A percentile compares a stretch with the other conserved stretches of the same genome.
Conservation (phyloP, 2,329 filamentous ascomycete genomes). For the Aspergillus awamori region DNA sequence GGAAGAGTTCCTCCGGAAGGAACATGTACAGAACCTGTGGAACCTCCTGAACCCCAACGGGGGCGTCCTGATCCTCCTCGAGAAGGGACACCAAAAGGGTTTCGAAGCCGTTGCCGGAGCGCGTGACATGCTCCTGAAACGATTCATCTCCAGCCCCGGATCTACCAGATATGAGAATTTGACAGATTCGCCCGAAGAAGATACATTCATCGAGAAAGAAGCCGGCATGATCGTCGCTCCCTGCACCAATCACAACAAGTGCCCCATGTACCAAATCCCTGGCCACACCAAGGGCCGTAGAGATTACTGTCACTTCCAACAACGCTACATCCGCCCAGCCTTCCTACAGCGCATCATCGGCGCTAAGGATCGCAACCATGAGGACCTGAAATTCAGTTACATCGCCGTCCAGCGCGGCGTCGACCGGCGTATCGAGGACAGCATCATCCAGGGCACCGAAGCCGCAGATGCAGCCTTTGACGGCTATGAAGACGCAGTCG, state of each 20-base stretch:
- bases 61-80: conserved; percentile 81
- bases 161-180: conserved; percentile 48
- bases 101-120: conserved; percentile 91
- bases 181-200: conserved; percentile 33
- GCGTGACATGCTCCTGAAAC: conserved; percentile 74
- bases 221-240: conserved; percentile 64
- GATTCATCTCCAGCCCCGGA: conserved; percentile 67
- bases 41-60: conserved; percentile 79
- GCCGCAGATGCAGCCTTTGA: conserved; percentile 69
- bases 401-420: conserved; percentile 79
- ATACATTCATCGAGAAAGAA: conserved; percentile 50
- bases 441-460: conserved; percentile 55
- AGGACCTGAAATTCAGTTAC: conserved; percentile 90
- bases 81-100: conserved; percentile 87
- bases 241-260: conserved; percentile 86
- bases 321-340: conserved; percentile 80
- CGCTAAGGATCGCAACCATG: conserved; percentile 72
- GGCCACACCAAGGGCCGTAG: conserved; percentile 75
- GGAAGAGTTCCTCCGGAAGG: conserved; percentile 75
- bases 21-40: conserved; percentile 87
- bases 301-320: conserved; percentile 88
- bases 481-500: conserved; percentile 64
- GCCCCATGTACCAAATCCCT: conserved; percentile 80
- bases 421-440: conserved; percentile 52
- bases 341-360: conserved; percentile 79